A percentile compares a stretch with the other conserved stretches of the same genome.
Conservation (phyloP, 73 alveolate species). For the Blepharisma stoltei region DNA sequence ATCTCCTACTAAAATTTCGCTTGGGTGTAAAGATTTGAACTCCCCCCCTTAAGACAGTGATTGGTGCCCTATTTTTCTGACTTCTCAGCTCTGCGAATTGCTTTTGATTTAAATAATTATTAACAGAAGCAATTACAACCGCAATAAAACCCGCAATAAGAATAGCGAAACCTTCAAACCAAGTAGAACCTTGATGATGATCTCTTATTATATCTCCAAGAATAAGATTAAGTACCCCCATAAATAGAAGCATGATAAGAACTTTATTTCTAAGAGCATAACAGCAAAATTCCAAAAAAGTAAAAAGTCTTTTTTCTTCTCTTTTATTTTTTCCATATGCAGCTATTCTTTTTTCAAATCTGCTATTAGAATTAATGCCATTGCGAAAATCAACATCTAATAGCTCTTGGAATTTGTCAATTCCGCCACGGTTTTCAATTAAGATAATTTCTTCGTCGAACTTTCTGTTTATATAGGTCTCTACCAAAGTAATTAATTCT, state of each 20-base stretch:
- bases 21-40: constrained; percentile 48
- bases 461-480: constrained; percentile 25
- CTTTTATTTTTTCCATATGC: constrained; percentile 46
- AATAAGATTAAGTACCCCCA: constrained; percentile 63
- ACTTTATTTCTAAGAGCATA: constrained; percentile 71
- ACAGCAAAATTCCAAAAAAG: constrained; percentile 37
- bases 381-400: constrained; percentile 36
- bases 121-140: constrained; percentile 58
- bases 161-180: constrained; percentile 89
- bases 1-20: constrained; percentile 85
- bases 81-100: constrained; percentile 50
- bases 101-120: constrained; percentile 38
- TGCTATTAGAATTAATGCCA: constrained; percentile 35
- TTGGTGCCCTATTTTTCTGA: constrained; percentile 43
- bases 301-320: constrained; percentile 18
- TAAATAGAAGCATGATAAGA: constrained; percentile 58
- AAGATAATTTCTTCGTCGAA: constrained; percentile 51
- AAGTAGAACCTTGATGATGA: constrained; percentile 63
- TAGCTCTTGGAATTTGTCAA: constrained; percentile 29
- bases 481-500: neutral
- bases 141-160: constrained; percentile 67
- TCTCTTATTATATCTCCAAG: constrained; percentile 63
- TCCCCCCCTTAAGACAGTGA: constrained; percentile 74
- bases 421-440: constrained; percentile 44
- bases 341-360: constrained; percentile 31